phyloP scores from a whole-genome alignment of 73 alveolate genomes.

The Symbiodinium pilosum region DNA sequence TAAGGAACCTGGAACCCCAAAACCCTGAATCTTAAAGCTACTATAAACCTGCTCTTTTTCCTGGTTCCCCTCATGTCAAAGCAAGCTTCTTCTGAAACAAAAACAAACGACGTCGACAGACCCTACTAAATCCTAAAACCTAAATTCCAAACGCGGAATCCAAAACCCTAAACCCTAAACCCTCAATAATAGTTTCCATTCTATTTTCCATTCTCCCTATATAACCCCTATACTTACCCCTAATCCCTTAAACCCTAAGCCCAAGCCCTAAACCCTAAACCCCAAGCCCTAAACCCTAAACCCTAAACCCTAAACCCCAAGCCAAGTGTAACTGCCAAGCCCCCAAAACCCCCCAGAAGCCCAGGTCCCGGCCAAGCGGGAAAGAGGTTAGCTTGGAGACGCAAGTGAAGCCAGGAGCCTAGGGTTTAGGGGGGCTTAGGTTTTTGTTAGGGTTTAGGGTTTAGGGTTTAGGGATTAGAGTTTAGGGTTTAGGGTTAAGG shows the following conservation, averaged over 20 bases:
- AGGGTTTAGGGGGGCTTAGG: background rate
- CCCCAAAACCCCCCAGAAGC: too few relatives aligned
- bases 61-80: too few relatives aligned
- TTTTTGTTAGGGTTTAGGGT: background rate
- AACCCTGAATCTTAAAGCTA: too few relatives aligned
- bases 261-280: background rate
- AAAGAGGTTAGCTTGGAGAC: constrained; percentile 60
- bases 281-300: background rate
- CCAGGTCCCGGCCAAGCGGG: constrained; percentile 18
- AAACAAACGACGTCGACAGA: too few relatives aligned
- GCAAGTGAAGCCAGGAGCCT: constrained; percentile 71
- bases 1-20: too few relatives aligned
- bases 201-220: background rate
- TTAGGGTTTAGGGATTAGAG: background rate
- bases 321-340: too few relatives aligned
- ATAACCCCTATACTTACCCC: background rate
- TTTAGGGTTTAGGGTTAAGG: background rate
- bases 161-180: background rate
- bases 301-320: background rate
- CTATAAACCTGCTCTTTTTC: too few relatives aligned
- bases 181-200: too few relatives aligned
- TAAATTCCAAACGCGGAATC: background rate
- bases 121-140: background rate
- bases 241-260: background rate
- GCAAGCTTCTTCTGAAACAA: too few relatives aligned